Evolutionary conservation across 1,284 basidiomycete species (phyloP).

Genomic region (Apiotrichum siamense): DNA sequence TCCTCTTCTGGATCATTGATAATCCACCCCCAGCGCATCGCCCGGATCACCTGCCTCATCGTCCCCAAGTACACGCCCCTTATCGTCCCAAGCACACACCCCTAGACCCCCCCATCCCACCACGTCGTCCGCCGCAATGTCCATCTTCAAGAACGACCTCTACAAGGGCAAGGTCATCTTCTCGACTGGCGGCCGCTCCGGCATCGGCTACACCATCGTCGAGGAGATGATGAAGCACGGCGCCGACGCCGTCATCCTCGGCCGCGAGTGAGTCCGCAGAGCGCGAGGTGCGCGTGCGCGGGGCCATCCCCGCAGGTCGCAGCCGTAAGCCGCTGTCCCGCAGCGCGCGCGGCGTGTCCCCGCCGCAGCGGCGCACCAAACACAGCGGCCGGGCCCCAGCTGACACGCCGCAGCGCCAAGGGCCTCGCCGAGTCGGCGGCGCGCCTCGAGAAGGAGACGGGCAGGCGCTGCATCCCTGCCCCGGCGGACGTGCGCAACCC

Average conservation of each 20-base stretch:
- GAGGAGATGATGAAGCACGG: constrained; percentile 82
- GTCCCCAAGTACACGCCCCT: too few species aligned
- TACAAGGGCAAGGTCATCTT: constrained; percentile 76
- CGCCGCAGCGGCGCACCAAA: too few species aligned
- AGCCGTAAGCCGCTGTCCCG: too few species aligned
- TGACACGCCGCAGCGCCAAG: constrained; percentile 72
- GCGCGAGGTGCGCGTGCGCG: neutral
- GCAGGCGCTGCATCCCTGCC: constrained; percentile 63
- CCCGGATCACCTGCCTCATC: too few species aligned
- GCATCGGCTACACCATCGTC: constrained; percentile 87
- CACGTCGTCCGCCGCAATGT: constrained; percentile 1
- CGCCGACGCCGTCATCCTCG: constrained; percentile 72
- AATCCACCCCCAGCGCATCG: too few species aligned
- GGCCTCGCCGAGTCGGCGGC: constrained; percentile 66
- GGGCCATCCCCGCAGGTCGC: too few species aligned
- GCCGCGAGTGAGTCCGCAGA: constrained; percentile 71
- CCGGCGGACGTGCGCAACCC: constrained; percentile 80
- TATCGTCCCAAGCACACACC: neutral
- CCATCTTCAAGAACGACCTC: constrained; percentile 11
- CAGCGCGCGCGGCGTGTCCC: too few species aligned
- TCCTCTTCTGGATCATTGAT: too few species aligned
- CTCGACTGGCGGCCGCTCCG: constrained; percentile 77
- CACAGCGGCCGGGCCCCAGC: too few species aligned
- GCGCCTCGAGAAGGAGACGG: constrained; percentile 65
- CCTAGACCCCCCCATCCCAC: neutral